Evolutionary conservation across 371 early-diverging fungal species (phyloP).

Genomic region (Syncephalastrum monosporum): DNA sequence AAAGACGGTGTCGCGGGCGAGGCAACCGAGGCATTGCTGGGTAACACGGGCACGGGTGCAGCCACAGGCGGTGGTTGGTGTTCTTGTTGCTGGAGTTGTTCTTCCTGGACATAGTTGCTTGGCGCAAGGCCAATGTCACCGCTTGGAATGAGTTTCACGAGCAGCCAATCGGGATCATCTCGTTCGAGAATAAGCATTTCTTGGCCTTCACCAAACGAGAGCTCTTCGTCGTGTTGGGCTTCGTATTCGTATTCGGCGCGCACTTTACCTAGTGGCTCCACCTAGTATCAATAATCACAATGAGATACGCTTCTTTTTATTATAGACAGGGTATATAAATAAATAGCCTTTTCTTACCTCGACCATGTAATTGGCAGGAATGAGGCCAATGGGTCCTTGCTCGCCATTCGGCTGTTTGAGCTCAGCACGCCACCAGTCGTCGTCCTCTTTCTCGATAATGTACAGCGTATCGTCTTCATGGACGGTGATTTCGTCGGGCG

Average conservation of each 20-base stretch:
- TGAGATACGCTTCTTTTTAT: not conserved
- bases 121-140: conserved; percentile 74
- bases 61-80: conserved; percentile 10
- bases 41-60: conserved; percentile 14
- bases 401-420: conserved; percentile 45
- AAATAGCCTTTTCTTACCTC: conserved; percentile 42
- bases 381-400: conserved; percentile 61
- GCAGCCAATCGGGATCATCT: conserved; percentile 82
- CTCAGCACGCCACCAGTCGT: conserved; percentile 80
- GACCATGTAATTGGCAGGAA: conserved; percentile 77
- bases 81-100: conserved; percentile 13
- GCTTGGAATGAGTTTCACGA: conserved; percentile 53
- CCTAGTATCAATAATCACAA: conserved; percentile 14
- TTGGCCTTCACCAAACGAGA: conserved; percentile 75
- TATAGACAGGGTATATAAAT: conserved; percentile 1
- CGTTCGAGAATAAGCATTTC: conserved; percentile 68
- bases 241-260: conserved; percentile 79
- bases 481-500: conserved; percentile 84
- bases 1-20: not conserved
- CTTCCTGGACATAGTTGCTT: conserved; percentile 69
- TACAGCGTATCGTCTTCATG: conserved; percentile 76
- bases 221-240: conserved; percentile 77
- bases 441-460: conserved; percentile 72
- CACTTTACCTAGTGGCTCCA: conserved; percentile 51
- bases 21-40: not conserved